Percentiles rank a stretch among this genome's conserved stretches.
phyloP scores from a whole-genome alignment of 179 eudicot genomes.

The Actinidia chinensis region DNA sequence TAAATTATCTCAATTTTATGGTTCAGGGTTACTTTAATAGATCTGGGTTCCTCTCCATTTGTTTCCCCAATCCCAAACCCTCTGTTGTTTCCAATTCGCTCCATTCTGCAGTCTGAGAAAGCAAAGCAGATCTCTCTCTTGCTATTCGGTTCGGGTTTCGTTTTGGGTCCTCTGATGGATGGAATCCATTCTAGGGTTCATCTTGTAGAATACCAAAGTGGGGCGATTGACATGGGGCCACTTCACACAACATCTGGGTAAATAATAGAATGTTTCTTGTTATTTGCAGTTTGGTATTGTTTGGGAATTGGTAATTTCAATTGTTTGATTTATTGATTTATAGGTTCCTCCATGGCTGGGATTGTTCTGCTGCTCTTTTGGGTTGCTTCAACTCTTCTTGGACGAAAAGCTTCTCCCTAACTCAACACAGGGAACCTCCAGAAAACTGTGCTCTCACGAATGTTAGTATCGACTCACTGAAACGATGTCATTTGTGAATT shows the following conservation, averaged over 20 bases:
- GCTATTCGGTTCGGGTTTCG: slow-evolving; percentile 66
- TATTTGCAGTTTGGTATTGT: not conserved
- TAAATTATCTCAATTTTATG: not conserved
- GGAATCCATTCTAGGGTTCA: slow-evolving; percentile 80
- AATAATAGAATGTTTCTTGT: not conserved
- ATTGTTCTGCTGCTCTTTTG: slow-evolving; percentile 64
- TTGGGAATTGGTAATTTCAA: not conserved
- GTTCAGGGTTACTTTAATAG: too few relatives aligned
- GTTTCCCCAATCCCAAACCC: slow-evolving; percentile 12
- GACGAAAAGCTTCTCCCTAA: slow-evolving; percentile 45
- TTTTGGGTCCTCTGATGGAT: slow-evolving; percentile 71
- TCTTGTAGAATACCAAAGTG: slow-evolving; percentile 63
- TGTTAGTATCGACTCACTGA: slow-evolving; percentile 36
- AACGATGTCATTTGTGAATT: not conserved
- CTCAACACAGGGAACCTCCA: slow-evolving; percentile 31
- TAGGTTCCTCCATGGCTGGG: slow-evolving; percentile 91
- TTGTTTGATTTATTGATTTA: not conserved
- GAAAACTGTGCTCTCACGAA: slow-evolving; percentile 53
- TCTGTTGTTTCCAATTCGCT: not conserved
- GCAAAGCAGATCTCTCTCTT: slow-evolving; percentile 33
- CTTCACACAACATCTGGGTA: slow-evolving; percentile 86
- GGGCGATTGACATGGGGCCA: slow-evolving; percentile 74
- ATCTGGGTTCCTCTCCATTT: not conserved
- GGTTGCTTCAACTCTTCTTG: slow-evolving; percentile 57
- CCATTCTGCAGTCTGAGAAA: slow-evolving; percentile 42